Conservation (phyloP, 108 stramenopile species). For the Seminavis robusta region DNA sequence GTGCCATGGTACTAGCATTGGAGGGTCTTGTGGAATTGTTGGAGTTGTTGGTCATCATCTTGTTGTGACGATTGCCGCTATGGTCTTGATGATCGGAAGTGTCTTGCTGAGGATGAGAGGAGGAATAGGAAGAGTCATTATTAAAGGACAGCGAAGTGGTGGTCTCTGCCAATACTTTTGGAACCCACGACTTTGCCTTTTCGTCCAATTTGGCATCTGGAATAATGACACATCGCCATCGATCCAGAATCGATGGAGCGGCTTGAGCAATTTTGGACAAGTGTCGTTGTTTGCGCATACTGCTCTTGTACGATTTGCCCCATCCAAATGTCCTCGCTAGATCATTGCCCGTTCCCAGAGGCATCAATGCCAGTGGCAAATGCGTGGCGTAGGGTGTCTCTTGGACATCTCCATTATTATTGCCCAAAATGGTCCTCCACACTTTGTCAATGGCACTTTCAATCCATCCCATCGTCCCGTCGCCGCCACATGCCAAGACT, state of each 20-base stretch:
- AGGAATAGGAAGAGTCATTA: too few relatives aligned
- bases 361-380: conserved; percentile 73
- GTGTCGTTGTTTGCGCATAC: conserved; percentile 40
- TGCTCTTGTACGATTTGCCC: conserved; percentile 36
- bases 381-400: conserved; percentile 25
- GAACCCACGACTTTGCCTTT: conserved; percentile 40
- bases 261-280: conserved; percentile 37
- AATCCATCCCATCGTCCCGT: conserved; percentile 76
- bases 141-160: too few relatives aligned
- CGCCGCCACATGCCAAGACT: conserved; percentile 64
- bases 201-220: conserved; percentile 23
- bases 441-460: conserved; percentile 53
- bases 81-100: too few relatives aligned
- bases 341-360: conserved; percentile 73
- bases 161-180: conserved; percentile 36
- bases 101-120: too few relatives aligned
- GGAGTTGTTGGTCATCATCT: too few relatives aligned
- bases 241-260: conserved; percentile 31
- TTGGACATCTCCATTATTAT: conserved; percentile 14
- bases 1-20: too few relatives aligned
- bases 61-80: too few relatives aligned
- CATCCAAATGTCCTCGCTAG: conserved; percentile 55
- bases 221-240: conserved; percentile 48
- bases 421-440: conserved; percentile 27
- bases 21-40: too few relatives aligned